phyloP scores from a whole-genome alignment of 805 yeast species.

The Cyberlindnera meyerae region DNA sequence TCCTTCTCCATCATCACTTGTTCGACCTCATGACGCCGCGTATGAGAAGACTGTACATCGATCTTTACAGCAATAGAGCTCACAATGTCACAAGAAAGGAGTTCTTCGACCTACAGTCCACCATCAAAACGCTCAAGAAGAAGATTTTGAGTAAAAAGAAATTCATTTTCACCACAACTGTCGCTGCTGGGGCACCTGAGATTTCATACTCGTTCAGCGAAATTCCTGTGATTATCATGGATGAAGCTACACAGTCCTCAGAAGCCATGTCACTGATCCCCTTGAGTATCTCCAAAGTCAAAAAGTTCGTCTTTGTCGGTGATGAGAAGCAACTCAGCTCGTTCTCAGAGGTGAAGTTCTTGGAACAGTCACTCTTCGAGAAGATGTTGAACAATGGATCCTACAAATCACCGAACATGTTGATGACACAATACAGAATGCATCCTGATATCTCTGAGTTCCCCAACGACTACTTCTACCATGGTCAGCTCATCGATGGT shows the following conservation, averaged over 20 bases:
- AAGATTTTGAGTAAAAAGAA: slow-evolving; percentile 42
- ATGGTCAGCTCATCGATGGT: slow-evolving; percentile 50
- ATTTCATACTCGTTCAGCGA: slow-evolving; percentile 56
- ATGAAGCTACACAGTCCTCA: slow-evolving; percentile 73
- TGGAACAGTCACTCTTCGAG: slow-evolving; percentile 66
- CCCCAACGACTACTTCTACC: slow-evolving; percentile 49
- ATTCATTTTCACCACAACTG: slow-evolving; percentile 66
- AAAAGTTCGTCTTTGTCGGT: slow-evolving; percentile 66
- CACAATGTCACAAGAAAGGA: too few relatives aligned
- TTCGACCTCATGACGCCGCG: too few relatives aligned
- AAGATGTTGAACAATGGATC: slow-evolving; percentile 59
- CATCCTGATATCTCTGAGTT: slow-evolving; percentile 59
- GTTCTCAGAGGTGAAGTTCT: slow-evolving; percentile 61
- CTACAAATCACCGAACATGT: slow-evolving; percentile 57
- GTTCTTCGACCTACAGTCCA: too few relatives aligned
- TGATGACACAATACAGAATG: slow-evolving; percentile 67
- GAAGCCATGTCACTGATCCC: slow-evolving; percentile 72
- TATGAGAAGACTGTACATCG: too few relatives aligned
- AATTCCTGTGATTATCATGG: slow-evolving; percentile 69
- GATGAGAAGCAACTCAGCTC: slow-evolving; percentile 73
- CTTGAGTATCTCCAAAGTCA: slow-evolving; percentile 60
- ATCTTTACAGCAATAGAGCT: too few relatives aligned
- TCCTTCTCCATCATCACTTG: slow-evolving; percentile 69
- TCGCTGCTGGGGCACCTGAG: slow-evolving; percentile 64
- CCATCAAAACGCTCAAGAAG: too few relatives aligned